Percentiles rank a stretch among this genome's conserved stretches.
Evolutionary conservation across 345 rosid species (phyloP).

Genomic region (Salix dunnii): DNA sequence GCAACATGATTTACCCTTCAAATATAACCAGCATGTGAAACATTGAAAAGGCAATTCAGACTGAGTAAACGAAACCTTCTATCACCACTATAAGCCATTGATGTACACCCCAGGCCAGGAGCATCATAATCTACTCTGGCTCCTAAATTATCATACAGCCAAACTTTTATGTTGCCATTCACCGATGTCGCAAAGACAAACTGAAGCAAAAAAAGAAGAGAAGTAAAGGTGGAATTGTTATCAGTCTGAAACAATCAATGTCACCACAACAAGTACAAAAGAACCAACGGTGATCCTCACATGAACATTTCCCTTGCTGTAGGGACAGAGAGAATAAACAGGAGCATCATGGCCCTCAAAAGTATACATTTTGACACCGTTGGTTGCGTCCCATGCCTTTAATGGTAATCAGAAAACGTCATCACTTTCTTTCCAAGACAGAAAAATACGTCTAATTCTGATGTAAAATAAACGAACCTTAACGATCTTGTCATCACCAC

Average conservation of each 20-base stretch:
- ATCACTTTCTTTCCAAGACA: not conserved
- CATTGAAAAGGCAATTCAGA: conserved; percentile 1
- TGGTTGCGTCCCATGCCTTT: conserved; percentile 61
- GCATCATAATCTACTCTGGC: conserved; percentile 82
- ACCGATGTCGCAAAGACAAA: conserved; percentile 75
- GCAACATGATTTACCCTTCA: not conserved
- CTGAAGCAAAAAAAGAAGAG: conserved; percentile 33
- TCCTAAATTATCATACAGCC: conserved; percentile 79
- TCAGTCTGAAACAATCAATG: conserved; percentile 11
- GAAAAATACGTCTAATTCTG: not conserved
- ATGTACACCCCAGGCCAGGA: conserved; percentile 82
- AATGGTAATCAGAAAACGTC: not conserved
- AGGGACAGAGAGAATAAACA: conserved; percentile 66
- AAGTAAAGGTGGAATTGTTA: not conserved
- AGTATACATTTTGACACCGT: conserved; percentile 43
- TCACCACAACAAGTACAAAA: not conserved
- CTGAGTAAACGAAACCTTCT: conserved; percentile 43
- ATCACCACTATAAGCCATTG: conserved; percentile 78
- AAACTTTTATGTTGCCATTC: conserved; percentile 86
- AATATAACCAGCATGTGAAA: not conserved
- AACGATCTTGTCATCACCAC: conserved; percentile 76
- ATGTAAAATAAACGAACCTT: conserved; percentile 41
- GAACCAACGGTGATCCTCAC: conserved; percentile 25
- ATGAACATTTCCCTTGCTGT: conserved; percentile 45
- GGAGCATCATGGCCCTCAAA: conserved; percentile 78